Base-by-base conservation (phyloP, 1,284 basidiomycete genomes). In the Nidula niveotomentosa region DNA sequence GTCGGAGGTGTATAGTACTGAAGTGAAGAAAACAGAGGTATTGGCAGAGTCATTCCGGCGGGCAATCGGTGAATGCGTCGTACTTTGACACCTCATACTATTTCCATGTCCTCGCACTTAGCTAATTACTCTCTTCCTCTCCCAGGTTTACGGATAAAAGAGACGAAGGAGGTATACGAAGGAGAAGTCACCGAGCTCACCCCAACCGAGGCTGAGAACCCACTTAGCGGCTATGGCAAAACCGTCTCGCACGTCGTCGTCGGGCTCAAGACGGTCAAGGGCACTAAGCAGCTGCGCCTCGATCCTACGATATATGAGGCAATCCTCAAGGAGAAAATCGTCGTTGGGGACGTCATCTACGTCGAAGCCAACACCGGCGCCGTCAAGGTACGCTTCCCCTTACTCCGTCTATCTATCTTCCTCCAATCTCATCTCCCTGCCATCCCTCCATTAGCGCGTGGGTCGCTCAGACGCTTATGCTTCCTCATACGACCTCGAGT, bases 1-100 rank as follows among this genome's bases (percentile, higher is more conserved):
- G 1, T 93, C 89, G 6, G 96, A 99, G 72, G 96, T 99, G 58
- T 99, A 97, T 72, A 94, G 91, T 52, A 88, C 93, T 8, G 96
- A 99, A 73, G 95, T 99, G 54, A 99, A 98, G 79, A 99, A 99
- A 83, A 99, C 96, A 0, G 96, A 99, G 70, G 96, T 98, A 2
- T 77, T 99, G n/a, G 94, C 95, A 56, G 96, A 98, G 72, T 88
- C 89, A 51, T 99, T 99, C 74, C 81, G 96, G 55, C 79, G 96
- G 61, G 96, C 97, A 8, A 99, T 99, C 57, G 96, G 96, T 94
- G 68, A 67, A 90, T 77, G 7, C 23, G 23, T 23, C 23, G 4
- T 23, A 23, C 23, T 23, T n/a, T n/a, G n/a, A n/a, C n/a, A n/a
- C n/a, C n/a, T n/a, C 23, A 23, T 23, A 23, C 23, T 23, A 23